Percentiles rank a stretch among this genome's conserved stretches.
These are phyloP conservation scores for Morella rubra DNA, from an alignment of 306 rosid species.

Conservation along the genomic window DNA sequence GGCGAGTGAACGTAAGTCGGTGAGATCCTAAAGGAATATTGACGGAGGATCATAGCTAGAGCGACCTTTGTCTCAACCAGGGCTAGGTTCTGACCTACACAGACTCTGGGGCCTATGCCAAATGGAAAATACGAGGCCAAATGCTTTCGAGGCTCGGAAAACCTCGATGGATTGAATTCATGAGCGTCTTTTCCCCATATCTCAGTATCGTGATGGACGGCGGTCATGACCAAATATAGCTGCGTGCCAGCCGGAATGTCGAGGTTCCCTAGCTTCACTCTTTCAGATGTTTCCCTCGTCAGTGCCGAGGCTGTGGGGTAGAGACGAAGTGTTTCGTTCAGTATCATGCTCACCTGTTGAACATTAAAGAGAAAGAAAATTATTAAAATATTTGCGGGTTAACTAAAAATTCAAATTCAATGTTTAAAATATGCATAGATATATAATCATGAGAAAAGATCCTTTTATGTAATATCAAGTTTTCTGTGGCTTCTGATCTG, in stretches of 20 bases:
- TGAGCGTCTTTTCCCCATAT: conserved; percentile 62
- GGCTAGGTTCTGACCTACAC: conserved; percentile 55
- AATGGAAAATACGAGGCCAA: conserved; percentile 48
- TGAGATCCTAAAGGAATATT: conserved; percentile 42
- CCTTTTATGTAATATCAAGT: too few relatives aligned
- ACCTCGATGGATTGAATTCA: conserved; percentile 55
- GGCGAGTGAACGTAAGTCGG: conserved; percentile 57
- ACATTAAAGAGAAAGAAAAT: not conserved
- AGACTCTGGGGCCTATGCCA: conserved; percentile 45
- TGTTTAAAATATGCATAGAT: too few relatives aligned
- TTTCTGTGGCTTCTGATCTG: too few relatives aligned
- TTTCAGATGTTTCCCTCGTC: conserved; percentile 33
- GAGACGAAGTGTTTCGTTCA: conserved; percentile 60
- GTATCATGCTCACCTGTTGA: conserved; percentile 41
- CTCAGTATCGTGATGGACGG: conserved; percentile 42
- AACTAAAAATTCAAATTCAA: too few relatives aligned
- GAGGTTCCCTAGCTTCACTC: conserved; percentile 38
- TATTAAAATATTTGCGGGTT: too few relatives aligned
- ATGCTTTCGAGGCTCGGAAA: conserved; percentile 42
- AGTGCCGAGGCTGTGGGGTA: conserved; percentile 33
- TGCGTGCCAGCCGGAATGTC: conserved; percentile 45
- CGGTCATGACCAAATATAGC: conserved; percentile 24
- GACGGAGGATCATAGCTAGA: conserved; percentile 41
- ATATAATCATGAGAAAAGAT: too few relatives aligned
- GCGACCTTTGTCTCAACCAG: conserved; percentile 44